Evolutionary conservation across 495 filamentous ascomycete genomes (phyloP).

Genomic region (Hypomontagnella submonticulosa): DNA sequence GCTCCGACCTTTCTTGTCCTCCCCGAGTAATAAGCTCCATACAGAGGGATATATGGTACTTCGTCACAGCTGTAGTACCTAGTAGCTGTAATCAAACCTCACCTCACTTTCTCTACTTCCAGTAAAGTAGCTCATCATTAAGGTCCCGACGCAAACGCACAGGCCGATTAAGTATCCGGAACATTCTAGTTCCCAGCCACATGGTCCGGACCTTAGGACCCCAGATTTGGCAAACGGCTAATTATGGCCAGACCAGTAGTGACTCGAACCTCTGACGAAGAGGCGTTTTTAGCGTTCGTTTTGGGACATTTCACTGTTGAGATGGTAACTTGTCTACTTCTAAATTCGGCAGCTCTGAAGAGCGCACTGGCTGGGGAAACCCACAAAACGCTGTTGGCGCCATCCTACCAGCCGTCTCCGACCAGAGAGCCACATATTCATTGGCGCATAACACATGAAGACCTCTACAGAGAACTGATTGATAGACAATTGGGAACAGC

Average conservation of each 20-base stretch:
- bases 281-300: conserved; percentile 23
- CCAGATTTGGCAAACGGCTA: conserved; percentile 45
- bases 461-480: conserved; percentile 19
- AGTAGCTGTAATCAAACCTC: not conserved
- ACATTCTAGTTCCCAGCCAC: conserved; percentile 38
- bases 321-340: conserved; percentile 10
- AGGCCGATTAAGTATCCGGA: conserved; percentile 39
- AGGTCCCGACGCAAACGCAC: conserved; percentile 32
- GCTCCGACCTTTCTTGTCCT: too few relatives aligned
- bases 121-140: too few relatives aligned
- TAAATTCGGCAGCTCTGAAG: conserved; percentile 19
- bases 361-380: conserved; percentile 5
- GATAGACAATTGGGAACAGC: conserved; percentile 1
- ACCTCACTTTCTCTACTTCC: not conserved
- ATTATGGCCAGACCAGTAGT: conserved; percentile 34
- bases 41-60: not conserved
- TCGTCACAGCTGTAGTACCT: not conserved
- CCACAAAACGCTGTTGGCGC: conserved; percentile 10
- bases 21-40: too few relatives aligned
- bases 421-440: conserved; percentile 5
- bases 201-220: conserved; percentile 41
- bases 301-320: conserved; percentile 9
- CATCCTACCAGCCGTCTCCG: conserved; percentile 11
- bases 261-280: conserved; percentile 27
- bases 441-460: conserved; percentile 19